Evolutionary conservation across 129 eudicot species (phyloP).

Genomic region (Oenanthe sinensis): DNA sequence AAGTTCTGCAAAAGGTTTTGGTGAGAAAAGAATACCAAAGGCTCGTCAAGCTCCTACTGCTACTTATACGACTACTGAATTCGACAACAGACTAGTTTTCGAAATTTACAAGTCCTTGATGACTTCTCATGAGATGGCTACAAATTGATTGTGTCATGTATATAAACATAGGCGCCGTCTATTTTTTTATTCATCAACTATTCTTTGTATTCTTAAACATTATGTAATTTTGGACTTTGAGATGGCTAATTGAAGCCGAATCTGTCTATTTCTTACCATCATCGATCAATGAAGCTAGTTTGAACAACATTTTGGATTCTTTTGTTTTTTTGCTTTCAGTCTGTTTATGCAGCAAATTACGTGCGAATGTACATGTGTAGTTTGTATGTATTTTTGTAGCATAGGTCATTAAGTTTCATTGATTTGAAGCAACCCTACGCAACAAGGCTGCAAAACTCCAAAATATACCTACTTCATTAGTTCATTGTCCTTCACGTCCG

Average conservation of each 20-base stretch:
- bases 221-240: not conserved
- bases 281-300: not conserved
- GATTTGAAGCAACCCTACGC: too few relatives aligned
- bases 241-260: not conserved
- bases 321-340: too few relatives aligned
- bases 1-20: conserved; percentile 10
- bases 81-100: conserved; percentile 44
- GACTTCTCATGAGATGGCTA: conserved; percentile 43
- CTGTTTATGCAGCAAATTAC: too few relatives aligned
- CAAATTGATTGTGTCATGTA: not conserved
- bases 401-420: too few relatives aligned
- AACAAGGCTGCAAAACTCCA: too few relatives aligned
- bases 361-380: too few relatives aligned
- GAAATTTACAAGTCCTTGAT: conserved; percentile 55
- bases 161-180: not conserved
- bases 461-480: too few relatives aligned
- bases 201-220: not conserved
- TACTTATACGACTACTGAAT: conserved; percentile 27
- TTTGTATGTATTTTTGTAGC: too few relatives aligned
- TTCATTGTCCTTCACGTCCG: too few relatives aligned
- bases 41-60: conserved; percentile 14
- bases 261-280: not conserved
- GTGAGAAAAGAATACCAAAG: conserved; percentile 27
- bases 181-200: not conserved
- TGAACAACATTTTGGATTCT: not conserved